phyloP scores from a whole-genome alignment of 202 grass and related monocot genomes.

The Eragrostis tef region DNA sequence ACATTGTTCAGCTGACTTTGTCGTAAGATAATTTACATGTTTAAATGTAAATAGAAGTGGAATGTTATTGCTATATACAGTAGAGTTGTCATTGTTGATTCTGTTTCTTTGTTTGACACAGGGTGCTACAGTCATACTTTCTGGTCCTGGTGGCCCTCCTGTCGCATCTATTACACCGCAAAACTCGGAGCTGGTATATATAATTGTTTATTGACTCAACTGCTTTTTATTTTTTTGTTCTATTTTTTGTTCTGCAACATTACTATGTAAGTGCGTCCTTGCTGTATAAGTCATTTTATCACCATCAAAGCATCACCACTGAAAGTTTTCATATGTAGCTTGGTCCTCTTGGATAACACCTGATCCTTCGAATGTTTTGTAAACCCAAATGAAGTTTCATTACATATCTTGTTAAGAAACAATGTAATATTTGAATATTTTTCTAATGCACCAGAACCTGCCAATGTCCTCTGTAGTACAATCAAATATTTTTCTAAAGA shows the following conservation, averaged over 20 bases:
- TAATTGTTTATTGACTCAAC: neutral
- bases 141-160: constrained; percentile 79
- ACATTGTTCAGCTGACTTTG: constrained; percentile 19
- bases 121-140: constrained; percentile 86
- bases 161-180: constrained; percentile 72
- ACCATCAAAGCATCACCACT: constrained; percentile 31
- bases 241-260: neutral
- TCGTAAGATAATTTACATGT: constrained; percentile 10
- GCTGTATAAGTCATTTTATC: constrained; percentile 26
- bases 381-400: constrained; percentile 12
- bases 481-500: neutral
- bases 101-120: constrained; percentile 56
- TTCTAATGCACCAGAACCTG: constrained; percentile 19
- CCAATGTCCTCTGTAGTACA: constrained; percentile 11
- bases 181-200: constrained; percentile 80
- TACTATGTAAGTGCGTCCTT: constrained; percentile 9
- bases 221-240: neutral
- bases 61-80: constrained; percentile 31
- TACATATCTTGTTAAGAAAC: constrained; percentile 19
- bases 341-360: neutral
- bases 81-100: constrained; percentile 17
- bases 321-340: constrained; percentile 21
- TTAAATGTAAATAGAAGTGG: constrained; percentile 24
- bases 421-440: constrained; percentile 33
- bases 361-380: constrained; percentile 13